Conservation (phyloP, 345 rosid genomes). For the Eucalyptus cloeziana region DNA sequence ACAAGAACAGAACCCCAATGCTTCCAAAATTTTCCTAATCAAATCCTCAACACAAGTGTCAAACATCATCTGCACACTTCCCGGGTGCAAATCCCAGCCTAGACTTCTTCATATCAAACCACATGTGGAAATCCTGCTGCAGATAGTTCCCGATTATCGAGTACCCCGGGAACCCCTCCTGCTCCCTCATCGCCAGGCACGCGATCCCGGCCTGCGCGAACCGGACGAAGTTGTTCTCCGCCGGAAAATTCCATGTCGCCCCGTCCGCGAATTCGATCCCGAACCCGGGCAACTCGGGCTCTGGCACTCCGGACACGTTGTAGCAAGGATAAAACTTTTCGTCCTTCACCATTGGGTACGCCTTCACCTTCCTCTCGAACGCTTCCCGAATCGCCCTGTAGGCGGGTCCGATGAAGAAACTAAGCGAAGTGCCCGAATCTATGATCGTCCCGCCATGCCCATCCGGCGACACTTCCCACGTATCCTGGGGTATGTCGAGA, state of each 20-base stretch:
- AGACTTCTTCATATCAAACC: constrained; percentile 65
- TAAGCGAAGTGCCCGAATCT: constrained; percentile 72
- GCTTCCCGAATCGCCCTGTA: constrained; percentile 49
- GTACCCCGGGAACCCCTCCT: constrained; percentile 32
- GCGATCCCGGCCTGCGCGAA: constrained; percentile 27
- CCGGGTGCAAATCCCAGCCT: constrained; percentile 73
- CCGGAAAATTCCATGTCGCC: constrained; percentile 74
- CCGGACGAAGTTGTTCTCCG: constrained; percentile 53
- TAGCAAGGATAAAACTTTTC: constrained; percentile 59
- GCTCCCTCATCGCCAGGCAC: constrained; percentile 68
- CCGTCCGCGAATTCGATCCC: constrained; percentile 58
- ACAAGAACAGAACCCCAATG: not conserved
- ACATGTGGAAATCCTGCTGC: constrained; percentile 79
- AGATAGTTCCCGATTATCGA: constrained; percentile 82
- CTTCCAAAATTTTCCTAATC: not conserved
- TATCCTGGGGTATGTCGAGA: constrained; percentile 53
- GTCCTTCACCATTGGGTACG: constrained; percentile 30
- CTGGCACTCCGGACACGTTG: constrained; percentile 48
- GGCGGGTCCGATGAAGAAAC: constrained; percentile 63
- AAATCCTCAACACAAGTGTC: not conserved
- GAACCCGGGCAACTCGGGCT: constrained; percentile 52
- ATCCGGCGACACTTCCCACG: constrained; percentile 50
- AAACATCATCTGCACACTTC: constrained; percentile 51
- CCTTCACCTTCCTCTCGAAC: constrained; percentile 45
- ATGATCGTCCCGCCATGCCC: constrained; percentile 82